Base-by-base conservation (phyloP, 164 flowering plant genomes). In the Houttuynia cordata region DNA sequence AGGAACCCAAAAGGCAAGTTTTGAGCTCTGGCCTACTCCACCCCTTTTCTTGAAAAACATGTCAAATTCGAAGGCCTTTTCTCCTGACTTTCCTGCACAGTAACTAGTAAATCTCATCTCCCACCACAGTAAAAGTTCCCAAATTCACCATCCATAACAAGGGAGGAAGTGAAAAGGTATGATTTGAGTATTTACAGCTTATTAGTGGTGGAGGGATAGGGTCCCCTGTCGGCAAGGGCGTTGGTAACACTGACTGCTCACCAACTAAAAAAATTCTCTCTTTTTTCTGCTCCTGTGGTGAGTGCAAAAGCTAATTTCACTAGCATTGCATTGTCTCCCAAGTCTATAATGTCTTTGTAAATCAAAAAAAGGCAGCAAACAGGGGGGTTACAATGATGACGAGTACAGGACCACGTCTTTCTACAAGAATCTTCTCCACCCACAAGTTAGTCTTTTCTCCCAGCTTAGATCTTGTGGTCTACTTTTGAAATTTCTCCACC, bases 351-450 rank as follows among this genome's bases (percentile, higher is more conserved):
- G 63, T 69, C 66, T 42, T 68, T 74, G 69, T 72, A 62, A 75
- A 76, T 8, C 17, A 17, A 10, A 45, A 45, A 45, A 17, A 45
- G 73, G 67, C 64, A 60, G 41, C 68, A 54, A 61, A 58, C 58
- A 69, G 62, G 62, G 45, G 45, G 9, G 14, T 45, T 75, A 69
- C 69, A 74, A 78, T 82, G 62, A 82, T 80, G 76, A 68, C 17
- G 57, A 23, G 77, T 78, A 75, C 57, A 72, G 76, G 80, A 73
- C 74, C 67, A 63, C 67, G 56, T 71, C 76, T 76, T 74, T 77
- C 67, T 75, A 75, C 78, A 57, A 78, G 81, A 82, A 74, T 82
- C 81, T 77, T 58, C 74, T 50, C 68, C 64, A 77, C 74, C 74
- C 74, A 79, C 71, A 77, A 65, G 72, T 65, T 69, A 71, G 61